Base-by-base conservation (phyloP, 192 early-diverging fungal genomes). In the Gaertneriomyces semiglobifer region DNA sequence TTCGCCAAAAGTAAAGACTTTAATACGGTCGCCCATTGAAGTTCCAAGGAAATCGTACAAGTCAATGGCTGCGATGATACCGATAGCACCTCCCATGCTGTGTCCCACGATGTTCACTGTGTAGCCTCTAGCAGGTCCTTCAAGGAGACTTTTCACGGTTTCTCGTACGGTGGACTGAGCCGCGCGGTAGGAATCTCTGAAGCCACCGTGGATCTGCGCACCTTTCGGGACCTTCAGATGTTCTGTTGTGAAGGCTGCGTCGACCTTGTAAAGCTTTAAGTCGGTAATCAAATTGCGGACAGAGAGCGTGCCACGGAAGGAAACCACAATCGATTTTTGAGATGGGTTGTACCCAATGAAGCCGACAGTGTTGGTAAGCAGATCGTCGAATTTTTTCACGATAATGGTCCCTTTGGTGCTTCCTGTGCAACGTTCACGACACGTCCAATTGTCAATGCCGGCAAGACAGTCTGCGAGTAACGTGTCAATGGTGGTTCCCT, bases 21-120 rank as follows among this genome's bases (percentile, higher is more conserved):
- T 58, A 25, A 74, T 58, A 6, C 19, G 44, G 19, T 54, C 51
- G 16, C 44, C 58, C n/a, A 38, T 14, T 9, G 63, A n/a, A 4
- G 63, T 47, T 19, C 57, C 63, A 11, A 48, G 52, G 43, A 25
- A 43, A 57, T 65, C 63, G 20, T 59, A 59, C 39, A 66, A 16
- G 61, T 79, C 73, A 41, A 75, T 59, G 6, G 70, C 70, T 6
- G 71, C 69, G 6, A 79, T 19, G 9, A 68, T 33, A 38, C 66
- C 33, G 12, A 69, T 44, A 9, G 77, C 76, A 14, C 62, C 77
- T 19, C 77, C 77, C n/a, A 78, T 46, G 16, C 56, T 62, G 66
- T 78, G 77, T 1, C 77, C 77, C 5, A 66, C 63, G 42, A 78
- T 67, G 12, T 43, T 33, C 10, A 74, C 25, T 25, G 12, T 53